Evolutionary conservation across 768 basidiomycete species (phyloP), one percentile per base, ranked within the genome.

Genomic region (Collybia sp.): DNA sequence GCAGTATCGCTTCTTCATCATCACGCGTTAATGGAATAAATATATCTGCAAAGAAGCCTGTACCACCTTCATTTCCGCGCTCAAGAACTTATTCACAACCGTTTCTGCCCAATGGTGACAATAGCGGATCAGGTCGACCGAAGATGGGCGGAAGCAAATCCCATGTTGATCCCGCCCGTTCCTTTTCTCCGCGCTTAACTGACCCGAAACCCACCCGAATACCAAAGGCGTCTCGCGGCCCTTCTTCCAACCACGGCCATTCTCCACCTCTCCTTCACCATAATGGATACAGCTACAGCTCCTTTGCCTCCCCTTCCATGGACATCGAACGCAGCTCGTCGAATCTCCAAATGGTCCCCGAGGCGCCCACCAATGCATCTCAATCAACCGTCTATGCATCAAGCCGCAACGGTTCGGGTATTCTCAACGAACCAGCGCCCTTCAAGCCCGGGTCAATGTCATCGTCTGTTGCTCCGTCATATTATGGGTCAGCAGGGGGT

Each of bases 51-150:
- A 50, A 64, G 49, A 54, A 59, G 53, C 51, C 63, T 45, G 45
- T 64, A 40, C 49, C 69, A 43, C 35, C 65, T 12, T 50, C 64
- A 30, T 65, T 63, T 46, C 76, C 70, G 52, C 83, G 84, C 45
- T 56, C 76, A 12, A 76, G 87, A 45, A 87, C 86, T 6, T 72
- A 80, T 47, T 87, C 85, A 17, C 77, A 80, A 54, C 84, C 83
- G 5, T 76, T 75, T 49, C 50, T 54, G 12, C 47, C 61, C 6
- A 65, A 65, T 43, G 57, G 60, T 17, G 60, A 59, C 20, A 42
- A 54, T 38, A 62, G 53, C 41, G 56, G 57, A 12, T 55, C 59
- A 34, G 60, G 51, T 16, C 58, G 62, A 30, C 60, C 65, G 42
- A 68, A 67, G 30, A 52, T 47, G 44, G 63, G 56, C 40, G 42